Percentiles rank a stretch among this genome's conserved stretches.
Conservation (phyloP, 495 filamentous ascomycete genomes). For the Penicillium robsamsonii region DNA sequence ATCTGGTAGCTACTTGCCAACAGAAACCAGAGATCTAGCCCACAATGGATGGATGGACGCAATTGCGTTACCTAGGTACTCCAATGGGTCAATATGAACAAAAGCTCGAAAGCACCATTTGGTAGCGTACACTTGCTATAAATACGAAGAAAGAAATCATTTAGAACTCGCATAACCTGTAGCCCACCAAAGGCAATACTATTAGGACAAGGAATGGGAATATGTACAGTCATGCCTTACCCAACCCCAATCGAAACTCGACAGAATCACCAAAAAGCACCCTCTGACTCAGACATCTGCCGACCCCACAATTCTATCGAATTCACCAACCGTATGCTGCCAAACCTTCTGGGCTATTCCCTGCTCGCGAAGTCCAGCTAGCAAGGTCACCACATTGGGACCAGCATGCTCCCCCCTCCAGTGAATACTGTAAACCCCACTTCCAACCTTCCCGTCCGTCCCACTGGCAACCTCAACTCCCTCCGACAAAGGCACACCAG, state of each 20-base stretch:
- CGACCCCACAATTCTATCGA: slow-evolving; percentile 21
- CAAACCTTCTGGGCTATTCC: slow-evolving; percentile 46
- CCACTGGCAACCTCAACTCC: slow-evolving; percentile 37
- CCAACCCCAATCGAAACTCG: background rate
- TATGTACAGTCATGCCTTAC: too few relatives aligned
- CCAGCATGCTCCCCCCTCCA: slow-evolving; percentile 40
- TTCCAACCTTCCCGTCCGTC: slow-evolving; percentile 44
- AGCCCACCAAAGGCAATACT: too few relatives aligned
- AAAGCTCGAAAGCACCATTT: too few relatives aligned
- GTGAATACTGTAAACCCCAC: slow-evolving; percentile 53
- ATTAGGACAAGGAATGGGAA: too few relatives aligned
- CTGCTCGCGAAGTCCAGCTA: slow-evolving; percentile 38
- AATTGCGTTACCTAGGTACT: too few relatives aligned
- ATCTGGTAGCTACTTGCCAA: too few relatives aligned
- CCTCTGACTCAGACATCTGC: background rate
- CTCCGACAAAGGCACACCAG: slow-evolving; percentile 28
- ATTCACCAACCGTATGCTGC: slow-evolving; percentile 50
- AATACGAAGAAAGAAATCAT: too few relatives aligned
- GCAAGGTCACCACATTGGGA: slow-evolving; percentile 30
- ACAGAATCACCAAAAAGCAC: background rate
- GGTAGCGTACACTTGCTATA: too few relatives aligned
- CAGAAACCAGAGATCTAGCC: too few relatives aligned
- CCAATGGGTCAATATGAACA: too few relatives aligned
- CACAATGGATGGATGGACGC: too few relatives aligned
- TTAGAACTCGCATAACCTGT: too few relatives aligned